Percentiles rank a stretch among this genome's conserved stretches.
Conservation (phyloP, 352 stramenopile genomes). For the Sclerospora graminicola region DNA sequence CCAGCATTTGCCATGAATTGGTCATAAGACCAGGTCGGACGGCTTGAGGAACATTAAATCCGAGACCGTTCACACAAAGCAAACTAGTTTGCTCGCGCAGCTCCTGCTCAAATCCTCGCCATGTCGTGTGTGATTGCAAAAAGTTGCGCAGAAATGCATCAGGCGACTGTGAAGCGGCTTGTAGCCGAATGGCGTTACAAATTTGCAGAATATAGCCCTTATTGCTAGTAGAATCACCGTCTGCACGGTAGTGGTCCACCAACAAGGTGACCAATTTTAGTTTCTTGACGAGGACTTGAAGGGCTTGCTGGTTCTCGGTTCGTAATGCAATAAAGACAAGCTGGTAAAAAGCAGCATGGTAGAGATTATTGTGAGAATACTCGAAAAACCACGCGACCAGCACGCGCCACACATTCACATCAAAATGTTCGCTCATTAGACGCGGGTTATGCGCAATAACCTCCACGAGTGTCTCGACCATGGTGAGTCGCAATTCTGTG, state of each 20-base stretch:
- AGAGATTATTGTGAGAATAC: slow-evolving; percentile 89
- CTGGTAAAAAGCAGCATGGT: slow-evolving; percentile 85
- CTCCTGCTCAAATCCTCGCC: too few species aligned
- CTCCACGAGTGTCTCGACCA: too few species aligned
- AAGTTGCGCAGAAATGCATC: slow-evolving; percentile 86
- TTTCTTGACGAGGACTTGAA: slow-evolving; percentile 84
- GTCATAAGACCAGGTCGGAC: too few species aligned
- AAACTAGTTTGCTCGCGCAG: slow-evolving; percentile 37
- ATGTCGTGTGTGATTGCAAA: slow-evolving; percentile 77
- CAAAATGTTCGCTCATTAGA: slow-evolving; percentile 59
- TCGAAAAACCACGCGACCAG: slow-evolving; percentile 86
- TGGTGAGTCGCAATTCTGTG: too few species aligned
- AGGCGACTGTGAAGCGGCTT: slow-evolving; percentile 77
- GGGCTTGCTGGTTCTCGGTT: slow-evolving; percentile 67
- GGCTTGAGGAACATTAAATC: slow-evolving; percentile 63
- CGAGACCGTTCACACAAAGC: slow-evolving; percentile 51
- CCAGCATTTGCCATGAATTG: too few species aligned
- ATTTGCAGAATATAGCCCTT: too few species aligned
- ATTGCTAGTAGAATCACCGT: too few species aligned
- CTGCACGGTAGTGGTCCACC: too few species aligned
- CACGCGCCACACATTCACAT: slow-evolving; percentile 80
- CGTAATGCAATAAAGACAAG: slow-evolving; percentile 83
- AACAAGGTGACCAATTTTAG: too few species aligned
- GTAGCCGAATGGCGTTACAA: too few species aligned
- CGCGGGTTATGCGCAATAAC: slow-evolving; percentile 73